Conservation (phyloP, 371 early-diverging fungal species). For the Phascolomyces articulosus region DNA sequence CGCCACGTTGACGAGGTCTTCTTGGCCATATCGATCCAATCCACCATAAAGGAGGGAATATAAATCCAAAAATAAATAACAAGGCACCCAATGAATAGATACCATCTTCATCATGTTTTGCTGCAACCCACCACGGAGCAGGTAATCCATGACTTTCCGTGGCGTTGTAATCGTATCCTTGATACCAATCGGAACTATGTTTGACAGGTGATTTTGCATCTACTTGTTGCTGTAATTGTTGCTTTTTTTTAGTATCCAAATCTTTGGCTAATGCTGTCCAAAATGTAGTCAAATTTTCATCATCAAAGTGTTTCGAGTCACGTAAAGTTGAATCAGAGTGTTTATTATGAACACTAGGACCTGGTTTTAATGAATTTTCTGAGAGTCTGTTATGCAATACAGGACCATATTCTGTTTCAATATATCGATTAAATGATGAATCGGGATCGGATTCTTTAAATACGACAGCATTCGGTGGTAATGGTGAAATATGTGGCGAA, state of each 20-base stretch:
- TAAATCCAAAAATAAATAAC: conserved; percentile 48
- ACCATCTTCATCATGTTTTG: conserved; percentile 34
- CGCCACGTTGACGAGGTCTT: conserved; percentile 28
- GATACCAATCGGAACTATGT: background rate
- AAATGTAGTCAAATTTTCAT: conserved; percentile 4
- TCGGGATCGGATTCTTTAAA: conserved; percentile 8
- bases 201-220: background rate
- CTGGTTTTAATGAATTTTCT: background rate
- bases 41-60: conserved; percentile 52
- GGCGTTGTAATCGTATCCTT: conserved; percentile 16
- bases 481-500: conserved; percentile 9
- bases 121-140: conserved; percentile 31
- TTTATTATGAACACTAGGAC: conserved; percentile 2
- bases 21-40: conserved; percentile 42
- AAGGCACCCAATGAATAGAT: conserved; percentile 33
- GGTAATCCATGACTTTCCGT: conserved; percentile 7
- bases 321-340: conserved; percentile 13
- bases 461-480: conserved; percentile 15
- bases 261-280: conserved; percentile 18
- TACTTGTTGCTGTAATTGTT: background rate
- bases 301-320: conserved; percentile 2
- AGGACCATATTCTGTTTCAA: conserved; percentile 12
- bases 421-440: conserved; percentile 12
- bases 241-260: conserved; percentile 9
- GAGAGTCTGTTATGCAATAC: conserved; percentile 15